These are phyloP conservation scores for Musa balbisiana DNA, from an alignment of 202 grass and related monocot species.

Conservation along the genomic window DNA sequence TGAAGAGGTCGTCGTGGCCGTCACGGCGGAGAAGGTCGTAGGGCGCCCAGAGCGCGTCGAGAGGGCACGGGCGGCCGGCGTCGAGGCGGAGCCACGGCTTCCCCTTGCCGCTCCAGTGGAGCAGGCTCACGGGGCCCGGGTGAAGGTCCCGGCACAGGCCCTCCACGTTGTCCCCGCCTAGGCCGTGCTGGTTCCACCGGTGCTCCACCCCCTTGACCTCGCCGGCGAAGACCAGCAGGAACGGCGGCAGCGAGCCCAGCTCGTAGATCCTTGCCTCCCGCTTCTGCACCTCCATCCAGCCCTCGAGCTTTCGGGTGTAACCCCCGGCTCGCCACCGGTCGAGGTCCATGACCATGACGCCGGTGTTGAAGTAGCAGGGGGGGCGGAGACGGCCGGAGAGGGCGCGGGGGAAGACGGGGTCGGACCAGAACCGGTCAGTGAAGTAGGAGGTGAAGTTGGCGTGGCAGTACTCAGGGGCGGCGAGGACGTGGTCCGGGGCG, in stretches of 20 bases:
- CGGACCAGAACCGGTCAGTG: constrained; percentile 69
- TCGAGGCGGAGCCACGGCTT: constrained; percentile 92
- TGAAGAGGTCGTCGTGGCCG: constrained; percentile 51
- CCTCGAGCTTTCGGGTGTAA: constrained; percentile 72
- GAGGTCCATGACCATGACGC: constrained; percentile 95
- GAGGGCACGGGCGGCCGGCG: constrained; percentile 58
- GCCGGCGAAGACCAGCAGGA: constrained; percentile 83
- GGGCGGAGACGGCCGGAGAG: constrained; percentile 45
- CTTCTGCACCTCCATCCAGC: constrained; percentile 99
- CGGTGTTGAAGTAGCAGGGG: constrained; percentile 97
- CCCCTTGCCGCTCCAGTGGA: constrained; percentile 98
- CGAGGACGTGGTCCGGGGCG: constrained; percentile 45
- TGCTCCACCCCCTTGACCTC: constrained; percentile 89
- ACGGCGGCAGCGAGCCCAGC: constrained; percentile 79
- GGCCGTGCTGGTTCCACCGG: constrained; percentile 95
- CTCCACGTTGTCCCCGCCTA: constrained; percentile 84
- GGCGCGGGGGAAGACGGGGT: constrained; percentile 37
- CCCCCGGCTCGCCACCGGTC: constrained; percentile 55
- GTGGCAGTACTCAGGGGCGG: constrained; percentile 90
- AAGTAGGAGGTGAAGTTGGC: constrained; percentile 96
- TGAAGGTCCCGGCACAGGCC: constrained; percentile 82
- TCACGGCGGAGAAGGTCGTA: constrained; percentile 66
- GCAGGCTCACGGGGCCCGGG: constrained; percentile 73
- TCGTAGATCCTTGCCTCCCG: constrained; percentile 85
- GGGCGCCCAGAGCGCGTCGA: constrained; percentile 80